Evolutionary conservation across 164 flowering plant genomes (phyloP), one percentile per base, ranked within the genome.

Genomic region (Echeveria elegans): DNA sequence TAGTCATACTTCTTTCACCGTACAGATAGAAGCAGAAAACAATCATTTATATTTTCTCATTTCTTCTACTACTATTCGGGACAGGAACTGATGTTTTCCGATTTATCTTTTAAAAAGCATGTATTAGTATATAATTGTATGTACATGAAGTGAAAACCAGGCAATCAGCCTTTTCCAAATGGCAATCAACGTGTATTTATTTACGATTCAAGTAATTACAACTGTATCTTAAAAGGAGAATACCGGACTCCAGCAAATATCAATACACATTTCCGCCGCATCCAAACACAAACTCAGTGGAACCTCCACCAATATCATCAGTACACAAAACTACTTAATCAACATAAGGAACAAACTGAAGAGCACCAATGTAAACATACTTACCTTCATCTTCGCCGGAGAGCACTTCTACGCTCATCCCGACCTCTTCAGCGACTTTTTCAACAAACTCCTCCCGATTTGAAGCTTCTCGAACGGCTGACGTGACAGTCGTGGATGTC

Each of bases 251-350:
- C 2, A 21, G 6, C 12, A 52, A 23, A 23, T 6, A 52, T 52
- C 58, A 52, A 48, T 72, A 82, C 5, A 86, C 83, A 6, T 73
- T 64, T 24, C 92, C 96, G 23, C 88, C 89, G 1, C 87, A 47
- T 0, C 76, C 82, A 63, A 89, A 76, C 67, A 45, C 50, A 45
- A 45, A 45, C 16, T 45, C 50, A 45, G 50, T 45, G 15, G 50
- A 45, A 9, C 50, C 50, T 9, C 50, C 50, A 45, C 50, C 50
- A 45, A 45, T 45, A n/a, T n/a, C n/a, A 45, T 45, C 50, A 45
- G 14, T 45, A 52, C 58, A 90, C 86, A 1, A 92, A 89, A 37
- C 96, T 88, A 31, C 91, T 92, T 21, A 90, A 92, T 9, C 23
- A 61, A 1, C 29, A 18, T 85, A 85, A 68, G 86, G 91, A 18